Conservation (phyloP, 768 basidiomycete genomes). For the Leccinum obscurum region DNA sequence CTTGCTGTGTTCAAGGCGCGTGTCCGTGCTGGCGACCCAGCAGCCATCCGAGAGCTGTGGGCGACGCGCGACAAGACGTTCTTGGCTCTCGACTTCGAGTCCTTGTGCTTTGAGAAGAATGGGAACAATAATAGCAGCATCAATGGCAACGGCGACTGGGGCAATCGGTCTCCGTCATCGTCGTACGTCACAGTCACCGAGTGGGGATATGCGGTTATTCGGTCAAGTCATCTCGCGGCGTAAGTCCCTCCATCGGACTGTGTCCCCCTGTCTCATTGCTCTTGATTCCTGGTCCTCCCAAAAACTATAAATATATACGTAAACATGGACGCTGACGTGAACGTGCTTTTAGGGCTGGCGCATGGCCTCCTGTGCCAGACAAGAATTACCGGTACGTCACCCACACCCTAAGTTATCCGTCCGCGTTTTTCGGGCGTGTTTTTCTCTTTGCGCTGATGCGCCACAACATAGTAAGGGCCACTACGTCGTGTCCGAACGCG, state of each 20-base stretch:
- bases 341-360: constrained; percentile 46
- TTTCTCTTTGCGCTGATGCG: not conserved
- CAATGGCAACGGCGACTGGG: not conserved
- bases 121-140: not conserved
- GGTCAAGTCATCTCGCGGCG: constrained; percentile 71
- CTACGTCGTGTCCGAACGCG: constrained; percentile 70
- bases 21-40: constrained; percentile 64
- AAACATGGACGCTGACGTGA: not conserved
- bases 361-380: constrained; percentile 79
- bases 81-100: constrained; percentile 73
- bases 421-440: constrained; percentile 16
- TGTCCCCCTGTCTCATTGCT: not conserved
- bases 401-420: not conserved
- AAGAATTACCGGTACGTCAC: constrained; percentile 66
- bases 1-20: constrained; percentile 66
- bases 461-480: constrained; percentile 55
- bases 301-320: not conserved
- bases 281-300: not conserved
- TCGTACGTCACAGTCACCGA: constrained; percentile 41
- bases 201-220: constrained; percentile 81
- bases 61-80: constrained; percentile 69
- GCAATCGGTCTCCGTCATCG: not conserved
- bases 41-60: constrained; percentile 68
- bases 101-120: constrained; percentile 68
- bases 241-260: constrained; percentile 37